Evolutionary conservation across 257 asterid genomes (phyloP).

Genomic region (Echites panduratus): DNA sequence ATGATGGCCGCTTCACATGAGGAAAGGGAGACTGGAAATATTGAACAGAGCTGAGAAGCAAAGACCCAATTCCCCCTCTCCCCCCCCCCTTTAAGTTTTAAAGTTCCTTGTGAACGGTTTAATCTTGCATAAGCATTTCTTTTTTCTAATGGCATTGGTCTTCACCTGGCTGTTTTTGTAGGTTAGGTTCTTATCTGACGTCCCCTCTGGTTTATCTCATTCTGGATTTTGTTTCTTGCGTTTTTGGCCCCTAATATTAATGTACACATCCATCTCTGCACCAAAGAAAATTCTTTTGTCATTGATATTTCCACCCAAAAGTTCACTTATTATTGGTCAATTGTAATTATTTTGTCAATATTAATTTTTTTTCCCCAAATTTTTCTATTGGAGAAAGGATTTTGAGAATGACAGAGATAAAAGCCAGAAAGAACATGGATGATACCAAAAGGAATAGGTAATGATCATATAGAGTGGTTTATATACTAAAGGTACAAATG

Average conservation of each 20-base stretch:
- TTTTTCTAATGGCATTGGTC: background rate
- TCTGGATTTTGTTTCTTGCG: background rate
- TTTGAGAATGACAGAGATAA: too few relatives aligned
- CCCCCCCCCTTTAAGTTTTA: too few relatives aligned
- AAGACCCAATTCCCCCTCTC: background rate
- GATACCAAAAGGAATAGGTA: too few relatives aligned
- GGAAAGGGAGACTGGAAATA: slow-evolving; percentile 35
- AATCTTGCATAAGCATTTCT: background rate
- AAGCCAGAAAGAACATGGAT: too few relatives aligned
- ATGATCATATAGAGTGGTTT: too few relatives aligned
- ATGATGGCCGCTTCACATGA: slow-evolving; percentile 61
- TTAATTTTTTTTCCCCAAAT: too few relatives aligned
- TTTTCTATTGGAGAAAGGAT: too few relatives aligned
- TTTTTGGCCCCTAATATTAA: background rate
- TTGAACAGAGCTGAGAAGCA: slow-evolving; percentile 23
- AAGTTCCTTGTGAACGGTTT: background rate
- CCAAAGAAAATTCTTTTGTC: background rate
- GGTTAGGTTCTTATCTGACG: background rate
- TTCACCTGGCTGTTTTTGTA: background rate
- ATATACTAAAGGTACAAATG: too few relatives aligned
- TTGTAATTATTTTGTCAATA: too few relatives aligned
- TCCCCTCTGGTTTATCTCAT: background rate
- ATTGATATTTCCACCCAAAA: too few relatives aligned
- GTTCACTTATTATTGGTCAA: too few relatives aligned
- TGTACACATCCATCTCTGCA: background rate